A percentile compares a stretch with the other conserved stretches of the same genome.
Conservation (phyloP, 768 basidiomycete species). For the Naematelia aurantialba region DNA sequence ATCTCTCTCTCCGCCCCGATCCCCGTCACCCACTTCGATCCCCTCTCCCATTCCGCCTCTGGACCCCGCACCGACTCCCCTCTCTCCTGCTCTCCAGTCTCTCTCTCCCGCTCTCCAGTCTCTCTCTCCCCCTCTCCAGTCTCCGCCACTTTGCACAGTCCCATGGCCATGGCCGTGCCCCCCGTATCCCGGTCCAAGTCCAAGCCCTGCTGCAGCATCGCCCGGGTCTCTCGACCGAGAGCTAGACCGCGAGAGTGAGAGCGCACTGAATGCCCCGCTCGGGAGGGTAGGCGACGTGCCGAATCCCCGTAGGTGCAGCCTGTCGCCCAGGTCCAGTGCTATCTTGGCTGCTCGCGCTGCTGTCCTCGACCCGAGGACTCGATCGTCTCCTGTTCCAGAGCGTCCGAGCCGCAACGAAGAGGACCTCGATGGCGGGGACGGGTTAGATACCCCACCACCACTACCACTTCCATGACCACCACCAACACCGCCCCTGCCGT, state of each 20-base stretch:
- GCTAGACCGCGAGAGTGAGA: not conserved
- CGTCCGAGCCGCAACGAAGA: not conserved
- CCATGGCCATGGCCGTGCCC: no score
- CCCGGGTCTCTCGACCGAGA: no score
- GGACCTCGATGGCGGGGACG: not conserved
- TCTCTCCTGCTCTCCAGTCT: not conserved
- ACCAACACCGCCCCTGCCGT: no score
- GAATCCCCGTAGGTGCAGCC: not conserved
- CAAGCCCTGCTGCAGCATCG: no score
- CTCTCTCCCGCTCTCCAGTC: not conserved
- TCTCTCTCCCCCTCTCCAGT: not conserved
- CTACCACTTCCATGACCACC: no score
- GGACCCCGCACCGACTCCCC: constrained; percentile 2
- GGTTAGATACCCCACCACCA: no score
- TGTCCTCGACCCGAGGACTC: constrained; percentile 42
- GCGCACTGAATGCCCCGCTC: not conserved
- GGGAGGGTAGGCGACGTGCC: not conserved
- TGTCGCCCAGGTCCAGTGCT: constrained; percentile 26
- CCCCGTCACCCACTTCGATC: not conserved
- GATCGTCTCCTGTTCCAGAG: constrained; percentile 27
- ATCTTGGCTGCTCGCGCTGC: constrained; percentile 43
- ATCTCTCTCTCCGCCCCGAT: constrained; percentile 1
- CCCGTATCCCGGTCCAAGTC: no score
- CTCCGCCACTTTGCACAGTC: no score
- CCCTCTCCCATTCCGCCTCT: not conserved